These are phyloP conservation scores for Leavenworthia alabamica DNA, from an alignment of 345 rosid genomes.

Conservation along the genomic window DNA sequence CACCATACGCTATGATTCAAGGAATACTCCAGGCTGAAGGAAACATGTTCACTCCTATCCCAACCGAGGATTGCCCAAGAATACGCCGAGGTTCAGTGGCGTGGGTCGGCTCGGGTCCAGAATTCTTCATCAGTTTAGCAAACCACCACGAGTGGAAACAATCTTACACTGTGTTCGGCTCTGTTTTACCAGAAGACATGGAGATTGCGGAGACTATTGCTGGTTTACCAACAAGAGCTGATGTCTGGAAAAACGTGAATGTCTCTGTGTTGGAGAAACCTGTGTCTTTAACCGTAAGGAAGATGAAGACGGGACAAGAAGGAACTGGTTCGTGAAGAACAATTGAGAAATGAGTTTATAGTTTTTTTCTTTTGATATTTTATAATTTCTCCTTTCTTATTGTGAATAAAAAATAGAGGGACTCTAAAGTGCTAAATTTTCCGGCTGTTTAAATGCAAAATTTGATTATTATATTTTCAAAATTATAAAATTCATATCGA, in stretches of 20 bases:
- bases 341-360: background rate
- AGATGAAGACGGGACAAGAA: conserved; percentile 35
- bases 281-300: conserved; percentile 48
- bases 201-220: conserved; percentile 61
- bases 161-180: conserved; percentile 65
- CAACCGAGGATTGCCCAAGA: conserved; percentile 60
- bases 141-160: conserved; percentile 80
- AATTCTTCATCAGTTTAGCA: conserved; percentile 84
- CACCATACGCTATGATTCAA: conserved; percentile 89
- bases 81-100: conserved; percentile 83
- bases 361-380: no score
- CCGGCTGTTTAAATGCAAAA: no score
- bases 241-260: conserved; percentile 72
- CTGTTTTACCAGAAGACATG: conserved; percentile 80
- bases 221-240: conserved; percentile 57
- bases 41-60: conserved; percentile 46
- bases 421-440: no score
- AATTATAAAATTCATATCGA: no score
- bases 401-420: no score
- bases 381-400: no score
- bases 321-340: conserved; percentile 19
- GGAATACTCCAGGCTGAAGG: conserved; percentile 86
- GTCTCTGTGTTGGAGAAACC: conserved; percentile 69
- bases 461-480: no score
- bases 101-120: conserved; percentile 86